Evolutionary conservation across 192 early-diverging fungal genomes (phyloP).

Genomic region (Rhizoclosmatium globosum): DNA sequence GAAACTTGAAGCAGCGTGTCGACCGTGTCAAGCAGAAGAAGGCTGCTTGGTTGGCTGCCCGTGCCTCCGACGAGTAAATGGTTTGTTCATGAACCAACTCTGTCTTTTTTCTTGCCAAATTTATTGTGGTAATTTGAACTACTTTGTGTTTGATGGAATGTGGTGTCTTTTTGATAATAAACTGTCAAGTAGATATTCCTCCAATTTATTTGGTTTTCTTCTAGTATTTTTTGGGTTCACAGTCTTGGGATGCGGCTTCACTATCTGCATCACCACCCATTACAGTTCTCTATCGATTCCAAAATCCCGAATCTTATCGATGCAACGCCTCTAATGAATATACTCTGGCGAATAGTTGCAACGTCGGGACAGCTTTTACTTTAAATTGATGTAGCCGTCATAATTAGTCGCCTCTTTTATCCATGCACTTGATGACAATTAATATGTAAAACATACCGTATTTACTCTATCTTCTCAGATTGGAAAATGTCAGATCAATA

Average conservation of each 20-base stretch:
- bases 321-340: background rate
- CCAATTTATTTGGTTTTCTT: background rate
- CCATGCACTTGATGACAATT: too few relatives aligned
- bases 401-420: too few relatives aligned
- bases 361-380: background rate
- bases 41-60: constrained; percentile 70
- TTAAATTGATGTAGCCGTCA: too few relatives aligned
- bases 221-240: background rate
- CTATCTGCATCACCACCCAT: background rate
- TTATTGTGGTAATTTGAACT: too few relatives aligned
- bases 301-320: background rate
- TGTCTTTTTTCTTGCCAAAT: too few relatives aligned
- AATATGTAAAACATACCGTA: too few relatives aligned
- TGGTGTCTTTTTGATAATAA: background rate
- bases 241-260: too few relatives aligned
- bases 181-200: background rate
- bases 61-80: constrained; percentile 46
- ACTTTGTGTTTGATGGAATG: too few relatives aligned
- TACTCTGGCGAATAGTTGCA: background rate
- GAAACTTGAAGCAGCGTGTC: constrained; percentile 91
- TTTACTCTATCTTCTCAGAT: too few relatives aligned
- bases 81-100: background rate
- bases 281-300: background rate
- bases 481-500: too few relatives aligned
- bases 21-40: constrained; percentile 93